These are phyloP conservation scores for Saccharomyces kudriavzevii DNA, from an alignment of 805 yeast species.

Conservation along the genomic window DNA sequence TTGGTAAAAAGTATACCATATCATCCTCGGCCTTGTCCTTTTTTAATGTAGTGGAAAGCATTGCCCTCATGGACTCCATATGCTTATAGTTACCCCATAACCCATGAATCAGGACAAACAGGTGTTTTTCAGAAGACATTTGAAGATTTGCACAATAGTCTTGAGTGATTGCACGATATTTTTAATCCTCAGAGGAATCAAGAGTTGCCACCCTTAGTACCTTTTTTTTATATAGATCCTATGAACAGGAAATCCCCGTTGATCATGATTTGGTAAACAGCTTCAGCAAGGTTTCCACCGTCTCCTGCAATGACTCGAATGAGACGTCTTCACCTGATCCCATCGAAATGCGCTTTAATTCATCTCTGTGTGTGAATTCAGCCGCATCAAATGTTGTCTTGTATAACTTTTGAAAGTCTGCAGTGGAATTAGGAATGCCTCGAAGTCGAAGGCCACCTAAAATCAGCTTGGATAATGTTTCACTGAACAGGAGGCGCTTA, in stretches of 20 bases:
- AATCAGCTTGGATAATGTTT: constrained; percentile 30
- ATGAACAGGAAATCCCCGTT: background rate
- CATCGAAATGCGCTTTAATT: constrained; percentile 8
- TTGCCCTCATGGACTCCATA: constrained; percentile 39
- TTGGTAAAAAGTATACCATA: constrained; percentile 42
- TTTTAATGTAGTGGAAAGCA: constrained; percentile 28
- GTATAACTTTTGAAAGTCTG: constrained; percentile 31
- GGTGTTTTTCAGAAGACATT: constrained; percentile 34
- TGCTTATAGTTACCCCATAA: constrained; percentile 64
- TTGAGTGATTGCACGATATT: background rate
- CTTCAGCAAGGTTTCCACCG: constrained; percentile 30
- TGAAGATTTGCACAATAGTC: background rate
- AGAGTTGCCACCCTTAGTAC: background rate
- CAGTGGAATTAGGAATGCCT: constrained; percentile 24
- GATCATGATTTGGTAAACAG: constrained; percentile 25
- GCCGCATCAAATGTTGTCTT: constrained; percentile 32
- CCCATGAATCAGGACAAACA: constrained; percentile 73
- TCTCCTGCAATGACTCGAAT: constrained; percentile 29
- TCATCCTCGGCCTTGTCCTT: constrained; percentile 36
- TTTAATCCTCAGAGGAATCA: background rate
- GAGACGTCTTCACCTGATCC: constrained; percentile 14
- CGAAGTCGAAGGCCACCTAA: constrained; percentile 32
- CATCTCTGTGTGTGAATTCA: constrained; percentile 32
- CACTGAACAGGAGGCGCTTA: constrained; percentile 20
- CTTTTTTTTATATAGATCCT: background rate